Evolutionary conservation across 305 asterid species (phyloP), one percentile per base, ranked within the genome.

Genomic region (Fraxinus platypoda): DNA sequence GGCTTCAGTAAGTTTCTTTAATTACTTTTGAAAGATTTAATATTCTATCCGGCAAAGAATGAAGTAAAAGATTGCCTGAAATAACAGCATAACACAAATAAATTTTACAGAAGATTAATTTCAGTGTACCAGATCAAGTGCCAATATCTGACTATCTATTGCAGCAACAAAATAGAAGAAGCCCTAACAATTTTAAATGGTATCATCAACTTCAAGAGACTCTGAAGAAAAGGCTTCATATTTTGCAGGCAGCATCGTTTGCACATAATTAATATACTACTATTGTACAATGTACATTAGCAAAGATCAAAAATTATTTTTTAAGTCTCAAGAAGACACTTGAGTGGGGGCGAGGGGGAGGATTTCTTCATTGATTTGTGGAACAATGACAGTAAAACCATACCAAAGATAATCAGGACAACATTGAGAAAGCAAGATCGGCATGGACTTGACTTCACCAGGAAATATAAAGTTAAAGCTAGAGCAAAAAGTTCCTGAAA

Each of bases 1-100:
- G 52, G 79, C 46, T 79, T 76, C 38, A 8, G 9, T 43, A 28
- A 26, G 76, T 64, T 34, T 77, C 74, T 72, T 82, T 75, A 57
- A 19, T 77, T 70, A 52, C 33, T 17, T 15, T 31, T 34, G 35
- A 19, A 38, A 35, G 74, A 49, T 26, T 34, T 38, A 9, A 74
- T 68, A 30, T 3, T 68, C 5, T 30, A 26, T 5, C 41, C 1
- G 21, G n/a, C 3, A 13, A 70, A 15, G n/a, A 70, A 30, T 15
- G 38, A 7, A 70, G 35, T 68, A 26, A 68, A 68, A 3, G 21
- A 21, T 68, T 13, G 31, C 73, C 73, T 64, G 73, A 79, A 35
- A 43, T n/a, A 74, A 75, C 21, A 76, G 9, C 11, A 21, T 1
- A 33, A 23, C 30, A 34, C 30, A 31, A 52, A 77, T 4, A 34